Percentiles rank a stretch among this genome's conserved stretches.
phyloP scores from a whole-genome alignment of 192 early-diverging fungal species.

The Linnemannia exigua region DNA sequence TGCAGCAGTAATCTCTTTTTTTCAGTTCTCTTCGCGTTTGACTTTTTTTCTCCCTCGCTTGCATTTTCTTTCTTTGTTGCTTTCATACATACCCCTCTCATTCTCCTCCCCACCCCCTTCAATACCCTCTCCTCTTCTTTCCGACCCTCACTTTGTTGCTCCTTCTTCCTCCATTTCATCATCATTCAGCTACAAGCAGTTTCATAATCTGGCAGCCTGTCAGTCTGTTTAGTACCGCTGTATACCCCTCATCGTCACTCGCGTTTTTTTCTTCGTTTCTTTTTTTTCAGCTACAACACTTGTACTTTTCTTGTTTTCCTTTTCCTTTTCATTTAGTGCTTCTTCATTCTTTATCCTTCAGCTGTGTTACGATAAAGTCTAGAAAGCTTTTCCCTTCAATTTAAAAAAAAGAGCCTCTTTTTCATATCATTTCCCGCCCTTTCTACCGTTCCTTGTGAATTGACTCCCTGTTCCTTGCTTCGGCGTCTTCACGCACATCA shows the following conservation, averaged over 20 bases:
- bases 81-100: neutral
- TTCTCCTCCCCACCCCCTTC: neutral
- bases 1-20: slow-evolving; percentile 6
- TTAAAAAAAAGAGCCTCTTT: neutral
- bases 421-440: neutral
- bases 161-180: neutral
- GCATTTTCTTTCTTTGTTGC: slow-evolving; percentile 5
- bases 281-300: slow-evolving; percentile 7
- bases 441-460: neutral
- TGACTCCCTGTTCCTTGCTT: neutral
- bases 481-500: neutral
- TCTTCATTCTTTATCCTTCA: neutral
- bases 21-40: slow-evolving; percentile 3
- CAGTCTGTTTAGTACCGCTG: slow-evolving; percentile 2
- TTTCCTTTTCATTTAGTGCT: neutral
- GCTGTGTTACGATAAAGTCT: neutral
- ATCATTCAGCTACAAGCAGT: neutral
- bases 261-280: slow-evolving; percentile 1
- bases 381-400: neutral
- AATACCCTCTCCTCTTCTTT: slow-evolving; percentile 6
- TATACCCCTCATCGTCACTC: slow-evolving; percentile 8
- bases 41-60: slow-evolving; percentile 1
- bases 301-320: neutral
- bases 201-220: neutral
- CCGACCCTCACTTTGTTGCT: neutral